Percentiles rank a stretch among this genome's conserved stretches.
Evolutionary conservation across 2,329 filamentous ascomycete genomes (phyloP).

Genomic region (Bipolaris victoriae): DNA sequence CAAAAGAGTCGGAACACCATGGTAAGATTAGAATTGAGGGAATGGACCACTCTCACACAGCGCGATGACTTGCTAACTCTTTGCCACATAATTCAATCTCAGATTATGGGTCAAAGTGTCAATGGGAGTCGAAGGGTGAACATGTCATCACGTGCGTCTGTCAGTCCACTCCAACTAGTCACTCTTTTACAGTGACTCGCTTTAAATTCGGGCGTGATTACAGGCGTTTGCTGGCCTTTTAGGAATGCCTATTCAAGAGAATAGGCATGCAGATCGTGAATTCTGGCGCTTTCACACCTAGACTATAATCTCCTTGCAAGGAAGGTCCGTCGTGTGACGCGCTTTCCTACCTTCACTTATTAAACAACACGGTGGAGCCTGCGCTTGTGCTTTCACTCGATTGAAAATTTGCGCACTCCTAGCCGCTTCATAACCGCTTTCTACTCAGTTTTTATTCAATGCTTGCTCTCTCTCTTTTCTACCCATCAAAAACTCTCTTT

Average conservation of each 20-base stretch:
- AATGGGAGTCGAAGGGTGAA: neutral
- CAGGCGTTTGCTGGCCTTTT: neutral
- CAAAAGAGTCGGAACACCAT: neutral
- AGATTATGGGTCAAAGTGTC: neutral
- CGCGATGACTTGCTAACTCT: neutral
- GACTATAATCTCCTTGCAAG: neutral
- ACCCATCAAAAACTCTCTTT: neutral
- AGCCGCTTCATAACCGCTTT: neutral
- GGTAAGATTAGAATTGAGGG: too few species aligned
- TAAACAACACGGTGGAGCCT: neutral
- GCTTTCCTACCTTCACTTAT: slow-evolving; percentile 7
- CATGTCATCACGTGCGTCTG: neutral
- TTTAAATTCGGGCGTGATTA: neutral
- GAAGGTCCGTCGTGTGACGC: neutral
- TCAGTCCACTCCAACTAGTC: neutral
- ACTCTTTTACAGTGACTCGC: neutral
- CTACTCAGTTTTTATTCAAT: neutral
- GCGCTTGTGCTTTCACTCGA: neutral
- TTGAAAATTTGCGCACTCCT: neutral
- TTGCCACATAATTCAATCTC: neutral
- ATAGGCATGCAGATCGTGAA: neutral
- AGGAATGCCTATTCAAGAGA: neutral
- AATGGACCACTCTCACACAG: too few species aligned
- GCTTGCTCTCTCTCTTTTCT: neutral
- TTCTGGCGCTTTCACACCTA: neutral